Evolutionary conservation across 1,284 basidiomycete species (phyloP), one percentile per base, ranked within the genome.

Genomic region (Lignosus rhinocerotis): DNA sequence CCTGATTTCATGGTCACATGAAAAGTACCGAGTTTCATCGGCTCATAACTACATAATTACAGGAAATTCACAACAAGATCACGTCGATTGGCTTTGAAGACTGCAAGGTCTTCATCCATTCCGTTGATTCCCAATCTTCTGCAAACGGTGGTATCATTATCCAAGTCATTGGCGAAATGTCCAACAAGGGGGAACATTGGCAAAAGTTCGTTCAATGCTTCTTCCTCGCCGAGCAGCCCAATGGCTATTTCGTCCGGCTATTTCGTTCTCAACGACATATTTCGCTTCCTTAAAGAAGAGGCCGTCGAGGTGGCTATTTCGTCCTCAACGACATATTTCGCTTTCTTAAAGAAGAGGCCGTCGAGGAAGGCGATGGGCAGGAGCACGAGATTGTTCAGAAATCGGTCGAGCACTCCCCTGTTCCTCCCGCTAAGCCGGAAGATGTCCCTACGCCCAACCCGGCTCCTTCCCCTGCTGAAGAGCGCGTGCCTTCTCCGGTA

Each of bases 251-350:
- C n/a, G n/a, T n/a, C n/a, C n/a, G n/a, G n/a, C n/a, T n/a, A n/a
- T n/a, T 99, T 95, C 75, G 97, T 99, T 62, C 88, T 99, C 75
- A 99, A 99, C 78, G 97, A 99, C 79, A 98, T 99, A 79, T 99
- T 99, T 89, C 91, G 96, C 64, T 98, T 96, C 83, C 81, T 99
- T 65, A 97, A 97, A 80, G 96, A 98, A 77, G 96, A 98, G 69
- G 81, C 86, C 39, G 90, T 93, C 62, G 92, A 92, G 64, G 62
- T n/a, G n/a, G n/a, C n/a, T n/a, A n/a, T n/a, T 99, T 95, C 75
- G 97, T 99, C 62, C 88, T 99, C 75, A 99, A 99, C 78, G 97
- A 99, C 79, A 98, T 99, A 79, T 99, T 99, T 89, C 91, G 96
- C 64, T 98, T 96, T 83, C 81, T 99, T 65, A 97, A 97, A 80